phyloP scores from a whole-genome alignment of 768 basidiomycete species.

The Xerocomus spinulosus region DNA sequence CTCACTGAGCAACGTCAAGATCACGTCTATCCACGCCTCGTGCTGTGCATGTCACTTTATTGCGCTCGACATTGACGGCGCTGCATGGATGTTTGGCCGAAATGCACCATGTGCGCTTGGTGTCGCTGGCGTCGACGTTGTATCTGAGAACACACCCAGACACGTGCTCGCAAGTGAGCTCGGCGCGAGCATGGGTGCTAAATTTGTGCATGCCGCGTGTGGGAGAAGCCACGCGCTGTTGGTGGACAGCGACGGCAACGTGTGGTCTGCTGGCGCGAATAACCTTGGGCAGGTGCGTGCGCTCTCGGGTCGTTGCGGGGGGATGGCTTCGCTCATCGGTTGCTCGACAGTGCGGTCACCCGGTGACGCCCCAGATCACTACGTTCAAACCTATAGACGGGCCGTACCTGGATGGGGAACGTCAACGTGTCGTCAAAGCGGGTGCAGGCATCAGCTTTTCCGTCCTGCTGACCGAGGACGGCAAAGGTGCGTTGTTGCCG shows the following conservation, averaged over 20 bases:
- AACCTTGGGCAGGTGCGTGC: slow-evolving; percentile 68
- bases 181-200: slow-evolving; percentile 52
- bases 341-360: slow-evolving; percentile 61
- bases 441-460: slow-evolving; percentile 85
- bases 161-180: slow-evolving; percentile 54
- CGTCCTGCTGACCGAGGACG: slow-evolving; percentile 74
- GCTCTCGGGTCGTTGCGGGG: background rate
- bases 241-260: slow-evolving; percentile 73
- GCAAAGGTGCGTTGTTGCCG: slow-evolving; percentile 53
- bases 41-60: slow-evolving; percentile 76
- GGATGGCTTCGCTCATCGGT: background rate
- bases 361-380: slow-evolving; percentile 57
- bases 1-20: slow-evolving; percentile 76
- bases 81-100: slow-evolving; percentile 88
- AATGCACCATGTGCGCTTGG: slow-evolving; percentile 70
- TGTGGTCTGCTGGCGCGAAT: slow-evolving; percentile 85
- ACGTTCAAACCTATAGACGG: slow-evolving; percentile 61
- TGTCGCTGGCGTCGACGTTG: slow-evolving; percentile 45
- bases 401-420: slow-evolving; percentile 52
- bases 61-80: slow-evolving; percentile 66
- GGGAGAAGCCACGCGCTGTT: slow-evolving; percentile 81
- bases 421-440: slow-evolving; percentile 65
- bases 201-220: slow-evolving; percentile 78
- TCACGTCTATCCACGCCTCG: slow-evolving; percentile 67
- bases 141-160: slow-evolving; percentile 75